Evolutionary conservation across 345 rosid species (phyloP).

Genomic region (Syzygium aromaticum): DNA sequence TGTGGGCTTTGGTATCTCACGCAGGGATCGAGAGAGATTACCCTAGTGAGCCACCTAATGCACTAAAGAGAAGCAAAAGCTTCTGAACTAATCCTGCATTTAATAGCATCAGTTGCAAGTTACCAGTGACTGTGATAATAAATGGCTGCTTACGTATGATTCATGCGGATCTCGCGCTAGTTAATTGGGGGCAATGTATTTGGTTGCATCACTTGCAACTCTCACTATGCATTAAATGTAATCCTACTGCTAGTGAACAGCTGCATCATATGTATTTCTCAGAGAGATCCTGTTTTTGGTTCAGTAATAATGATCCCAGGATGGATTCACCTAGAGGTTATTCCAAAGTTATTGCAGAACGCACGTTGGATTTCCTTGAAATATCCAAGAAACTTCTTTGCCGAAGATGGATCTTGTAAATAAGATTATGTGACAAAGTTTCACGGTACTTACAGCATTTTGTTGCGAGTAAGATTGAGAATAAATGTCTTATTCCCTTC

Average conservation of each 20-base stretch:
- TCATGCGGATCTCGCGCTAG: neutral
- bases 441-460: neutral
- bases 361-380: neutral
- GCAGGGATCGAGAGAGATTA: neutral
- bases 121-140: rapidly evolving
- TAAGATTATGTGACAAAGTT: neutral
- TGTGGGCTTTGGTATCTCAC: neutral
- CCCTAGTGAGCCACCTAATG: no score
- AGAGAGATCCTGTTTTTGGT: neutral
- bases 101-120: neutral
- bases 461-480: neutral
- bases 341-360: neutral
- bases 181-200: neutral
- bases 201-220: neutral
- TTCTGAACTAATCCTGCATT: neutral
- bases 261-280: neutral
- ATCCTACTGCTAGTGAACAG: neutral
- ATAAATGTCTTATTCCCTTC: neutral
- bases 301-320: neutral
- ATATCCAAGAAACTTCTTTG: neutral
- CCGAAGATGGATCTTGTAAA: no score
- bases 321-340: neutral
- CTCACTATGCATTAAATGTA: neutral
- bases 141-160: neutral
- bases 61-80: neutral